Evolutionary conservation across 2,329 filamentous ascomycete species (phyloP), one percentile per base, ranked within the genome.

Genomic region (Elsinoe batatas): DNA sequence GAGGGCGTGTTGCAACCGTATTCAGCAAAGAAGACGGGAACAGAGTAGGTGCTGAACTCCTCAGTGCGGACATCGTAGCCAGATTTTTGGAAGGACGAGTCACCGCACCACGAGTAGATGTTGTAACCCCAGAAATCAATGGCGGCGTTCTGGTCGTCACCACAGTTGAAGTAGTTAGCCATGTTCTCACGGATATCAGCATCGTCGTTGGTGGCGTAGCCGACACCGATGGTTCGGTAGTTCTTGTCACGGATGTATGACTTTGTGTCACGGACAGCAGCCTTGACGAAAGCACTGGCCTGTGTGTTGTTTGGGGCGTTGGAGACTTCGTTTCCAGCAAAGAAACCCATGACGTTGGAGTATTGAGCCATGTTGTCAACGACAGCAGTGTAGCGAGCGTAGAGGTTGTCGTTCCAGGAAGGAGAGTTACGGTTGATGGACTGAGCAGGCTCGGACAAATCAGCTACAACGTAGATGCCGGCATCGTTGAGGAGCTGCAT

Each of bases 111-210:
- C 54, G 91, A 95, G 80, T 98, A 98, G 75, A 97, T 95, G 79
- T 98, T 98, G 85, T 97, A 97, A 58, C 93, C 93, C 88, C 91
- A 98, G 79, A 94, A 97, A 74, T 98, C 93, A 62, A 97, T 95
- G 59, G 86, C 71, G 67, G 74, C 72, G 7, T 76, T 74, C 33
- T 76, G 68, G 59, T 81, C 71, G 44, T 43, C 44, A 58, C 91
- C 88, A 69, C 93, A 98, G 79, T 95, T 91, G 76, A 98, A 96
- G 80, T 95, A 98, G 69, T 89, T 76, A 63, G 89, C 88, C 67
- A 97, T 82, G 65, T 89, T 77, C 61, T 78, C 78, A 71, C 93
- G 88, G 64, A 95, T 94, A 18, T 82, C 79, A 38, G 83, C 79
- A 71, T 96, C 91, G 64, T 97, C 93, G 72, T 94, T 93, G 72